These are phyloP conservation scores for Spatholobus suberectus DNA, from an alignment of 306 rosid species.

Conservation along the genomic window DNA sequence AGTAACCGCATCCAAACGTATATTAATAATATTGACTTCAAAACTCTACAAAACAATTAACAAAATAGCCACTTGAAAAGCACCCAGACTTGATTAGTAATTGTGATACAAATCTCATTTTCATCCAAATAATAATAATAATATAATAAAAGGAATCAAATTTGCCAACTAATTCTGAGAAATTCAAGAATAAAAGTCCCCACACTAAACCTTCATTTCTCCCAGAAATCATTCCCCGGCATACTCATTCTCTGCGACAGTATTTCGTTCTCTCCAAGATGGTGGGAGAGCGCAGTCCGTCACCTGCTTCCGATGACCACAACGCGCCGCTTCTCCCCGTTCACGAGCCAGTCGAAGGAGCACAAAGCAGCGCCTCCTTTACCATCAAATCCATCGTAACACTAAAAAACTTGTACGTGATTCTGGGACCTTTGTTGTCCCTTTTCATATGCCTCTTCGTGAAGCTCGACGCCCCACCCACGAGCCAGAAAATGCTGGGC, in stretches of 20 bases:
- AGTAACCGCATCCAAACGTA: too few relatives aligned
- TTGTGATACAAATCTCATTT: too few relatives aligned
- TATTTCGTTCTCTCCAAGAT: slow-evolving; percentile 31
- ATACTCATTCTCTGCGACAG: neutral
- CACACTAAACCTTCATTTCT: too few relatives aligned
- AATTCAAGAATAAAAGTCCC: neutral
- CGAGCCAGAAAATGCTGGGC: slow-evolving; percentile 71
- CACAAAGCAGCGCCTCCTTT: slow-evolving; percentile 20
- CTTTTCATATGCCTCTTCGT: slow-evolving; percentile 52
- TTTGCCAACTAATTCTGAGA: too few relatives aligned
- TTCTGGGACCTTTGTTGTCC: slow-evolving; percentile 70
- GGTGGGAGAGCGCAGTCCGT: slow-evolving; percentile 37
- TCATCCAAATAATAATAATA: too few relatives aligned
- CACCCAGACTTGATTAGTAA: too few relatives aligned
- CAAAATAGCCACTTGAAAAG: too few relatives aligned
- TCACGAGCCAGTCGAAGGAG: slow-evolving; percentile 28
- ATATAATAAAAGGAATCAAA: neutral
- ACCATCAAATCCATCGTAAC: slow-evolving; percentile 44
- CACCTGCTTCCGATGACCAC: slow-evolving; percentile 54
- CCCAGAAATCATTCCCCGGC: too few relatives aligned
- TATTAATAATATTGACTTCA: too few relatives aligned
- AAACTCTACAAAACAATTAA: too few relatives aligned
- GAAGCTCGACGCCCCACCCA: slow-evolving; percentile 53
- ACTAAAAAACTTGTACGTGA: slow-evolving; percentile 45
- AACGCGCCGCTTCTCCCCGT: slow-evolving; percentile 76